phyloP scores from a whole-genome alignment of 495 filamentous ascomycete genomes.

The Aspergillus baeticus region DNA sequence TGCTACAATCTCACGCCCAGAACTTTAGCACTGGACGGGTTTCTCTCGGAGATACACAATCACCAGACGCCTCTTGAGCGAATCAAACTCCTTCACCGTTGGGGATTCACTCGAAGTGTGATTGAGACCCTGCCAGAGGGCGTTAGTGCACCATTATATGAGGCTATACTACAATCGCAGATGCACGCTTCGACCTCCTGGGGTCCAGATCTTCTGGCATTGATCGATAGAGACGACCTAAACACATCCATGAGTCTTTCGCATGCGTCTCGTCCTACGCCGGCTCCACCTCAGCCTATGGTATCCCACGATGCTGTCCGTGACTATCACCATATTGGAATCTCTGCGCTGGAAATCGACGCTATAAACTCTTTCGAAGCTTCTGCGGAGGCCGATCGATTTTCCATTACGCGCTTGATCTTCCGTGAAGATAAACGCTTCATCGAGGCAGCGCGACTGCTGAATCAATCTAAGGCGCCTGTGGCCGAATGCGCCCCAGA shows the following conservation, averaged over 20 bases:
- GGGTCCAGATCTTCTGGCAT: conserved; percentile 63
- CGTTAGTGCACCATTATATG: conserved; percentile 72
- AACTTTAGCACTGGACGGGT: conserved; percentile 61
- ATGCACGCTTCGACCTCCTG: conserved; percentile 75
- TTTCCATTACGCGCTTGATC: conserved; percentile 75
- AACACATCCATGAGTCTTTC: conserved; percentile 58
- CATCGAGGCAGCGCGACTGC: conserved; percentile 71
- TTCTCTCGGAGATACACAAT: conserved; percentile 43
- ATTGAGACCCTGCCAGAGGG: conserved; percentile 82
- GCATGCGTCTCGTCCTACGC: conserved; percentile 26
- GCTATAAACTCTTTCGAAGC: conserved; percentile 59
- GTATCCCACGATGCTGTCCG: conserved; percentile 63
- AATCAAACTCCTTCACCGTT: conserved; percentile 43
- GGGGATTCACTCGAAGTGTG: conserved; percentile 41
- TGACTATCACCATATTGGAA: conserved; percentile 74
- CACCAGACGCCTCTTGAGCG: conserved; percentile 33
- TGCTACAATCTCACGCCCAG: conserved; percentile 58
- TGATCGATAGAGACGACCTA: conserved; percentile 83
- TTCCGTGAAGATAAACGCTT: conserved; percentile 91
- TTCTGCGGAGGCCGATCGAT: conserved; percentile 73
- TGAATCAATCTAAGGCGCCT: conserved; percentile 75
- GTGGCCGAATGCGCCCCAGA: conserved; percentile 73
- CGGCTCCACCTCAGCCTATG: conserved; percentile 36
- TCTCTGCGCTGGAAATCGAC: conserved; percentile 57
- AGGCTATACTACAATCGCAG: conserved; percentile 81